Base-by-base conservation (phyloP, 768 basidiomycete genomes). In the Cubamyces sp. region DNA sequence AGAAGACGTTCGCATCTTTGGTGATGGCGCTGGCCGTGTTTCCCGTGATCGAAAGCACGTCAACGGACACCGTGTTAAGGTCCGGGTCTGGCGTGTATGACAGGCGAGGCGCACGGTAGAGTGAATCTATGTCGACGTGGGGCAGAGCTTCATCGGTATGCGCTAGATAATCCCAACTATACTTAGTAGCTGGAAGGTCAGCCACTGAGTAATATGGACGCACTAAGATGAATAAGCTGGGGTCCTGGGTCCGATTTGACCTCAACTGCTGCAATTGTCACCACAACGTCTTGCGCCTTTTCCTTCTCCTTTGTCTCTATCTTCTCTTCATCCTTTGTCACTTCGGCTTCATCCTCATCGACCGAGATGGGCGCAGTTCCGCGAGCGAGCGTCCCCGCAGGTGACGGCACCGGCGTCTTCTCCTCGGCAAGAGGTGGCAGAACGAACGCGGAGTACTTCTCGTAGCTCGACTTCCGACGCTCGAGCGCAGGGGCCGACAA, bases 401-500 rank as follows among this genome's bases (percentile, higher is more conserved):
- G 88, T 1, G 86, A 79, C 14, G 77, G 71, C 14, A 71, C 74
- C 12, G 87, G 87, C 1, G 88, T 88, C 50, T 76, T 79, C 70
- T 87, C 91, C 73, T 92, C 91, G 59, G 81, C 77, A 60, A 92
- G 71, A 6, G 89, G 77, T 23, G 91, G 90, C 68, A 91, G 74
- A 28, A 79, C 76, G 40, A 87, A 79, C 0, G 82, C 79, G 8
- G 88, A 84, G 65, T 88, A 88, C 67, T 79, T 84, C 60, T 90
- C 89, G 66, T 84, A 85, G 64, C 81, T 90, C 37, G 88, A 86
- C 70, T 81, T 85, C 54, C 86, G 82, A 67, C 81, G 85, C 68
- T 92, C 88, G 28, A 72, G 62, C 30, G 76, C 77, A 4, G 70
- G 62, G 26, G 63, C 41, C 2, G 43, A 47, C 7, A 57, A 39